Evolutionary conservation across 306 rosid genomes (phyloP).

Genomic region (Carpinus fangiana): DNA sequence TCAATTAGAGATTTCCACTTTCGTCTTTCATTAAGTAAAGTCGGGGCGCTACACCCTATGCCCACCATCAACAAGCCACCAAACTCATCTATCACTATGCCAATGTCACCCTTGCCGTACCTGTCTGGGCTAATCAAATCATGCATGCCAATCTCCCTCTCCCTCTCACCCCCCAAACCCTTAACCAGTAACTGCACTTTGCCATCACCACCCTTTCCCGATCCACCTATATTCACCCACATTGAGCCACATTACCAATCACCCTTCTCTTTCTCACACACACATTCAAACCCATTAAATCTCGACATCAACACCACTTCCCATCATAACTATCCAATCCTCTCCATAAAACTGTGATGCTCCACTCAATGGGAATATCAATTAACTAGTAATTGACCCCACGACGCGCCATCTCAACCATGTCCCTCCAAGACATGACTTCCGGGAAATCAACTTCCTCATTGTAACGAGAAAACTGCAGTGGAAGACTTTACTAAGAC

Average conservation of each 20-base stretch:
- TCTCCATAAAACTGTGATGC: neutral
- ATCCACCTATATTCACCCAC: neutral
- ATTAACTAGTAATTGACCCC: too few species aligned
- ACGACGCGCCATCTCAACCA: too few species aligned
- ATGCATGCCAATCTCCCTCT: neutral
- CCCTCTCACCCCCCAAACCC: neutral
- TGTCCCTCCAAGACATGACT: too few species aligned
- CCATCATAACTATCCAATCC: neutral
- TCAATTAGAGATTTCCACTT: too few species aligned
- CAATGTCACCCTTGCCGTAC: neutral
- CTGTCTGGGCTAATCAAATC: neutral
- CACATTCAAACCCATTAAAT: neutral
- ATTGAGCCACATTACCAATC: neutral
- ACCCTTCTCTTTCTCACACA: neutral
- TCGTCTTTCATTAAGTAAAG: too few species aligned
- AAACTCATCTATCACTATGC: neutral
- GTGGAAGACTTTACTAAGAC: too few species aligned
- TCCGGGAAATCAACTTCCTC: too few species aligned
- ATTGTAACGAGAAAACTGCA: too few species aligned
- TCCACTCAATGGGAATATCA: too few species aligned
- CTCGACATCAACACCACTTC: neutral
- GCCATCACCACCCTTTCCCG: neutral
- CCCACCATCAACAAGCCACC: neutral
- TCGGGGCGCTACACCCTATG: too few species aligned
- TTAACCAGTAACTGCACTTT: neutral